Evolutionary conservation across 2,329 filamentous ascomycete genomes (phyloP), one percentile per base, ranked within the genome.

Genomic region (Paraphaeosphaeria sporulosa): DNA sequence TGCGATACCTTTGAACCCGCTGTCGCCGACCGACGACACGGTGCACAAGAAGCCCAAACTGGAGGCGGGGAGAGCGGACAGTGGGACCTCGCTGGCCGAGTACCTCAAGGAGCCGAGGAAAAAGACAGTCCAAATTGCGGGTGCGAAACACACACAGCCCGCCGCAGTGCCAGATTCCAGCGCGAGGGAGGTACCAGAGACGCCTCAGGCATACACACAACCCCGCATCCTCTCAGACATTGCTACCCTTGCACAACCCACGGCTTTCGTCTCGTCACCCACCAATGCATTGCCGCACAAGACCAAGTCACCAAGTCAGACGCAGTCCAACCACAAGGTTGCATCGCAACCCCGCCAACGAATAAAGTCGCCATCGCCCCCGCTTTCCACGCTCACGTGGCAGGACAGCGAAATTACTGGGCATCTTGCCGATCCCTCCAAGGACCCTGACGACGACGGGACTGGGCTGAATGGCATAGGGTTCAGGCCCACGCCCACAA

Each of bases 391-490:
- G 38, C 73, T 82, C 61, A 82, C 81, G 59, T 89, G 87, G 87
- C 83, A 84, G 67, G 84, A 87, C 64, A 80, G 81, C 40, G 87
- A 89, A 69, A 89, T 89, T 68, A 89, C 87, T 5, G 86, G 86
- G 15, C 85, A 88, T 66, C 71, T 81, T 34, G 78, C 77, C 21
- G 80, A 85, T 54, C 81, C 76, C 3, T 67, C 82, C 3, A 80
- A 77, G 4, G 84, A 87, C 56, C 84, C 84, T 7, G 83, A 83
- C 42, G 87, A 89, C 68, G 87, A 89, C 70, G 86, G 87, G 3
- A 85, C 86, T 57, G 87, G 87, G 5, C 83, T 89, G 63, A 89
- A 89, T 66, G 87, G 87, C 1, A 82, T 89, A 58, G 87, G 87
- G 0, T 89, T 89, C 73, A 83, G 82, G 60, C 87, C 87, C 3